Conservation (phyloP, 2,329 filamentous ascomycete species). For the Xylariomycetidae sp. region DNA sequence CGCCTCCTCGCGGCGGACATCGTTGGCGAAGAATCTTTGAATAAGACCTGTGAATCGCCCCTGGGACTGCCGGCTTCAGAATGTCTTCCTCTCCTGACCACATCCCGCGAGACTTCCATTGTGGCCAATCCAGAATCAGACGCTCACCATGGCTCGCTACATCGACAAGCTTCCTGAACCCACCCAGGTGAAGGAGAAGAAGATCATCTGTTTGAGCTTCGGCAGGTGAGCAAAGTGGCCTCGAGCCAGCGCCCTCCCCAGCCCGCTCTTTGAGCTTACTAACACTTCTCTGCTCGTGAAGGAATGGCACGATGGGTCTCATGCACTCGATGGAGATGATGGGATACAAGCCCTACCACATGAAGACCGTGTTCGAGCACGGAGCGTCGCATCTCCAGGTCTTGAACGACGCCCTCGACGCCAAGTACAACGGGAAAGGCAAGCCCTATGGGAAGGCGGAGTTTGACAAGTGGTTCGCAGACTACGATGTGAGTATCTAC, state of each 20-base stretch:
- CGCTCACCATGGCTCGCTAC: slow-evolving; percentile 1
- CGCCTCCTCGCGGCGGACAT: too few species aligned
- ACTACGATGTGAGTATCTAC: slow-evolving; percentile 3
- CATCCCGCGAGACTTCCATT: too few species aligned
- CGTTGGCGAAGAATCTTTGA: too few species aligned
- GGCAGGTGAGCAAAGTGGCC: not conserved
- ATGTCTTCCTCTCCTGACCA: too few species aligned
- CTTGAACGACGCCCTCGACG: slow-evolving; percentile 2
- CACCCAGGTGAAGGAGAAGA: slow-evolving; percentile 1
- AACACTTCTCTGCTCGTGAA: not conserved
- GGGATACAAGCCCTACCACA: slow-evolving; percentile 3
- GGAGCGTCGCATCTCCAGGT: slow-evolving; percentile 3
- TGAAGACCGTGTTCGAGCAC: slow-evolving; percentile 4
- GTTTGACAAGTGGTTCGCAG: slow-evolving; percentile 5
- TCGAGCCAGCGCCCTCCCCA: not conserved
- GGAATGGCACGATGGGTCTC: slow-evolving; percentile 5
- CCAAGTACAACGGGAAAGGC: slow-evolving; percentile 4
- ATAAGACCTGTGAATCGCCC: too few species aligned
- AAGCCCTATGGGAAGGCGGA: slow-evolving; percentile 2
- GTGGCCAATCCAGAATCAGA: not conserved
- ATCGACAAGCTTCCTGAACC: slow-evolving; percentile 1
- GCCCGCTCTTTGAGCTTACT: too few species aligned
- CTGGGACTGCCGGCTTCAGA: too few species aligned
- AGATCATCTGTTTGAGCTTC: slow-evolving; percentile 3
- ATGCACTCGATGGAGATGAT: slow-evolving; percentile 4